A percentile compares a stretch with the other conserved stretches of the same genome.
Evolutionary conservation across 495 filamentous ascomycete species (phyloP).

Genomic region (Hypoxylon fragiforme): DNA sequence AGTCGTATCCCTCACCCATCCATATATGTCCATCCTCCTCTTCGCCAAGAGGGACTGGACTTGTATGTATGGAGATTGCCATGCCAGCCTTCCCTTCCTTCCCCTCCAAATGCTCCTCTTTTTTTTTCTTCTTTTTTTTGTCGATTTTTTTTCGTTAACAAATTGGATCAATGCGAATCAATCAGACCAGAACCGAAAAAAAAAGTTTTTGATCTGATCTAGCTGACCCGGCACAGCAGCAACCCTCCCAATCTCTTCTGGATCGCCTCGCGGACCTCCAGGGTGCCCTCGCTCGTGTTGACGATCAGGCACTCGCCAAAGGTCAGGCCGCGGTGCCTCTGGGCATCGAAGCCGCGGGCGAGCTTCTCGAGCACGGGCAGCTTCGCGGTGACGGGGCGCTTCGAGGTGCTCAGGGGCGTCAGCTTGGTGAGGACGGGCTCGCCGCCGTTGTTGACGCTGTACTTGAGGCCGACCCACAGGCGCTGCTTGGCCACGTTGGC

Average conservation of each 20-base stretch:
- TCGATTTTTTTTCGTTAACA: not conserved
- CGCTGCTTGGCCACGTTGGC: constrained; percentile 76
- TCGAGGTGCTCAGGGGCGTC: constrained; percentile 72
- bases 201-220: no score
- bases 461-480: constrained; percentile 93
- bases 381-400: constrained; percentile 67
- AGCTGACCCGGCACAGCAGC: constrained; percentile 70
- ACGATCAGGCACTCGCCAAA: constrained; percentile 86
- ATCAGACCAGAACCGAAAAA: no score
- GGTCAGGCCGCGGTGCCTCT: constrained; percentile 70
- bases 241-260: constrained; percentile 83
- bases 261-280: constrained; percentile 86
- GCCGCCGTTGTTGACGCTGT: constrained; percentile 65
- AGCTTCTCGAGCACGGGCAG: constrained; percentile 62
- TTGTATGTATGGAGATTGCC: no score
- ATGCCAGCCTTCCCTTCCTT: no score
- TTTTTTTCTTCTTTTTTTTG: not conserved
- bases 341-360: constrained; percentile 64
- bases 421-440: constrained; percentile 85
- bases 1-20: no score
- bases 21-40: no score
- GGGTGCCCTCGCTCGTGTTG: constrained; percentile 73
- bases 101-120: not conserved
- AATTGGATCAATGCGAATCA: no score
- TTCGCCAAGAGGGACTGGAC: no score